Conservation (phyloP, 1,139 yeast species). For the Suhomyces terraborum region DNA sequence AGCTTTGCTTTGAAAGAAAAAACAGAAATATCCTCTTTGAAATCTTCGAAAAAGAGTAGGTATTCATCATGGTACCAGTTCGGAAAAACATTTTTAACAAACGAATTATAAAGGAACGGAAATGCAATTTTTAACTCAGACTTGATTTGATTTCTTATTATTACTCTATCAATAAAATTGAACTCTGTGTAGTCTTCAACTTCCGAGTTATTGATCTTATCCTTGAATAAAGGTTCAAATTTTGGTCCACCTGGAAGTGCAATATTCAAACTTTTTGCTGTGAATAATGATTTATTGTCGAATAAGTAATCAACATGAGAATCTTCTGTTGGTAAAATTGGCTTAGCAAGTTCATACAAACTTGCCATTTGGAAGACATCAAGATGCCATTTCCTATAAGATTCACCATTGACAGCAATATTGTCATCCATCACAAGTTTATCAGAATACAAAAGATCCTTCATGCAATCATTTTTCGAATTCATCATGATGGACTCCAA, state of each 20-base stretch:
- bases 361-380: conserved; percentile 63
- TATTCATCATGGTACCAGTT: conserved; percentile 67
- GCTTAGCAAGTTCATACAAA: conserved; percentile 66
- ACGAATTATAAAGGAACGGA: conserved; percentile 81
- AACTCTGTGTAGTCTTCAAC: conserved; percentile 85
- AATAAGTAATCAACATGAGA: conserved; percentile 63
- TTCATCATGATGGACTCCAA: conserved; percentile 69
- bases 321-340: conserved; percentile 59
- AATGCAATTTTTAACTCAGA: conserved; percentile 86
- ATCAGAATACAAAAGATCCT: conserved; percentile 81
- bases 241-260: conserved; percentile 96
- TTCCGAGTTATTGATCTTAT: conserved; percentile 55
- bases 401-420: conserved; percentile 65
- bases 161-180: conserved; percentile 82
- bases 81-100: conserved; percentile 64
- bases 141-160: conserved; percentile 71
- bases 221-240: conserved; percentile 84
- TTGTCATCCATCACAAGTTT: conserved; percentile 67
- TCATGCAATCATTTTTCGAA: conserved; percentile 58
- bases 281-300: conserved; percentile 74
- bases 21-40: conserved; percentile 55
- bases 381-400: conserved; percentile 74
- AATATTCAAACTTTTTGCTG: conserved; percentile 86
- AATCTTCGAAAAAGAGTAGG: conserved; percentile 43
- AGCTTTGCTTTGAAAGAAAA: conserved; percentile 56